These are phyloP conservation scores for Candida labiduridarum DNA, from an alignment of 1,139 yeast species.

Conservation along the genomic window DNA sequence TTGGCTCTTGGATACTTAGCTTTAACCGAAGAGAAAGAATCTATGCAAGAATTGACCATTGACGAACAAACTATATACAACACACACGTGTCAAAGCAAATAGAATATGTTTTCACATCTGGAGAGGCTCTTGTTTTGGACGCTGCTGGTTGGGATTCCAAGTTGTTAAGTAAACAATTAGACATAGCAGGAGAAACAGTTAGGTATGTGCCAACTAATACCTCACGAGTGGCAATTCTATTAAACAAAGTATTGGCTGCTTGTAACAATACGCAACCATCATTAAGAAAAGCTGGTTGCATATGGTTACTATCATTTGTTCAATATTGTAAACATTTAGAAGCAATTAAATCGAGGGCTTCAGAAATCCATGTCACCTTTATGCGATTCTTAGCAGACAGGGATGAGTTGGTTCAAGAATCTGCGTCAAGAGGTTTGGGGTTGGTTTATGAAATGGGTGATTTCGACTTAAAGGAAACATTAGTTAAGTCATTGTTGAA, in stretches of 20 bases:
- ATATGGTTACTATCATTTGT: slow-evolving; percentile 83
- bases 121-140: slow-evolving; percentile 83
- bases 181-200: slow-evolving; percentile 48
- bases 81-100: slow-evolving; percentile 66
- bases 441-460: slow-evolving; percentile 79
- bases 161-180: slow-evolving; percentile 48
- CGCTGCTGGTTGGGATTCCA: slow-evolving; percentile 78
- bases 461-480: slow-evolving; percentile 64
- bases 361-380: slow-evolving; percentile 70
- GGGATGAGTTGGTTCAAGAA: slow-evolving; percentile 86
- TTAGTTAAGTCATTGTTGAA: slow-evolving; percentile 74
- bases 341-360: slow-evolving; percentile 45
- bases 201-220: slow-evolving; percentile 21
- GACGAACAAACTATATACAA: slow-evolving; percentile 46
- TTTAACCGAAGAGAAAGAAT: slow-evolving; percentile 21
- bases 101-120: slow-evolving; percentile 71
- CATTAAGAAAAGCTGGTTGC: slow-evolving; percentile 74
- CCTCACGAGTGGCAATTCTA: slow-evolving; percentile 35
- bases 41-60: slow-evolving; percentile 12
- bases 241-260: slow-evolving; percentile 52
- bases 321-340: slow-evolving; percentile 65
- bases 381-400: slow-evolving; percentile 72
- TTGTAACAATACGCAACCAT: slow-evolving; percentile 70
- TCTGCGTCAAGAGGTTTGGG: slow-evolving; percentile 89
- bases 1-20: slow-evolving; percentile 58